Evolutionary conservation across 2,329 filamentous ascomycete species (phyloP).

Genomic region (Botrytis paeoniae): DNA sequence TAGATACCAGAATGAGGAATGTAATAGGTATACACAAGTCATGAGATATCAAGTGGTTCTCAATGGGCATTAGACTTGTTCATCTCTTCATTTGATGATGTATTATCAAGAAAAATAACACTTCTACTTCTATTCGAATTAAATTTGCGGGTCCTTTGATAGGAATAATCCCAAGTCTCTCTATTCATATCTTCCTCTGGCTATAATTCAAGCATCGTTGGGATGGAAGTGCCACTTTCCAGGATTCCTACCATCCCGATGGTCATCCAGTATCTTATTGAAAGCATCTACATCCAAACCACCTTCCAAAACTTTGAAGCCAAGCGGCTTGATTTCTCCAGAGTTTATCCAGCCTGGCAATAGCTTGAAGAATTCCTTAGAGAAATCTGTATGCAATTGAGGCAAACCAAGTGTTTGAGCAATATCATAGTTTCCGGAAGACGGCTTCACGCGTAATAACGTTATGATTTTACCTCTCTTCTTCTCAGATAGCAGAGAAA

Average conservation of each 20-base stretch:
- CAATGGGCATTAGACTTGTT: rapidly evolving
- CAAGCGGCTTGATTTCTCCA: conserved; percentile 13
- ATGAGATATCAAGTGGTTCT: not conserved
- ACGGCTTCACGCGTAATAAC: not conserved
- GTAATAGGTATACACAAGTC: not conserved
- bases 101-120: not conserved
- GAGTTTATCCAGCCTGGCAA: conserved; percentile 7
- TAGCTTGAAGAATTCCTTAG: not conserved
- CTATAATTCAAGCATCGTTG: not conserved
- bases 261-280: conserved; percentile 17
- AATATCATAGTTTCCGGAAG: not conserved
- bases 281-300: conserved; percentile 16
- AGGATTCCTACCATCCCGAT: conserved; percentile 18
- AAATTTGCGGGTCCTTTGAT: no score
- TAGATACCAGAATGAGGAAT: not conserved
- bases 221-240: conserved; percentile 19
- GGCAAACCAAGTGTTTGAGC: not conserved
- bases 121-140: not conserved
- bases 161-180: not conserved
- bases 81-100: not conserved
- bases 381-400: not conserved
- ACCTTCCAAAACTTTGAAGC: conserved; percentile 11
- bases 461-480: conserved; percentile 17
- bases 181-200: not conserved
- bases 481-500: conserved; percentile 15